Percentiles rank a stretch among this genome's conserved stretches.
Evolutionary conservation across 768 basidiomycete genomes (phyloP).

Genomic region (Paxillus ammoniavirescens): DNA sequence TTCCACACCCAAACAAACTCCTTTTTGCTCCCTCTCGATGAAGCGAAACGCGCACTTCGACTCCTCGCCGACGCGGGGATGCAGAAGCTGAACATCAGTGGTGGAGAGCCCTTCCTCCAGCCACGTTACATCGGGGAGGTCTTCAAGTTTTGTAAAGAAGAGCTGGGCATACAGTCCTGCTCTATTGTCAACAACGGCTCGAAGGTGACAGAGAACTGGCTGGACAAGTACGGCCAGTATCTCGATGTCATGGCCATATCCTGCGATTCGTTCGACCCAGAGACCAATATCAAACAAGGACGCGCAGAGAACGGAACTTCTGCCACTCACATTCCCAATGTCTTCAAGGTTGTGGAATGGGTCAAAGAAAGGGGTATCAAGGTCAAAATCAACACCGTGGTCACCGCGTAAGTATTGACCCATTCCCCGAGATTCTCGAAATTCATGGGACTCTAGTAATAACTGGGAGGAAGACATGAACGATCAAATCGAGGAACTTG

Average conservation of each 20-base stretch:
- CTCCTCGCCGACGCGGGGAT: conserved; percentile 30
- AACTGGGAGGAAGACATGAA: conserved; percentile 38
- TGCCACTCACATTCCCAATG: conserved; percentile 24
- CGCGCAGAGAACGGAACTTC: conserved; percentile 26
- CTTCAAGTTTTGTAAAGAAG: conserved; percentile 33
- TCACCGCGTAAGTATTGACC: conserved; percentile 21
- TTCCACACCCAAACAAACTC: conserved; percentile 32
- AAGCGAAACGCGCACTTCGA: conserved; percentile 29
- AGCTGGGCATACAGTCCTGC: conserved; percentile 30
- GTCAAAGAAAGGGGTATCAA: conserved; percentile 28
- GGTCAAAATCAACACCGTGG: conserved; percentile 32
- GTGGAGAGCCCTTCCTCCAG: conserved; percentile 33
- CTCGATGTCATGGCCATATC: conserved; percentile 38
- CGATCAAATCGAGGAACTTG: conserved; percentile 4
- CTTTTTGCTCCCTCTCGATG: conserved; percentile 27
- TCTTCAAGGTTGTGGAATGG: conserved; percentile 32
- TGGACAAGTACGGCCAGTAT: conserved; percentile 34
- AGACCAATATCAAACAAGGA: conserved; percentile 31
- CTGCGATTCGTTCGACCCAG: conserved; percentile 33
- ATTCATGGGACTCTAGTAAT: conserved; percentile 15
- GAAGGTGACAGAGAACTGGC: conserved; percentile 37
- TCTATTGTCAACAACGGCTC: conserved; percentile 31
- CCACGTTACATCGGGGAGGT: conserved; percentile 31
- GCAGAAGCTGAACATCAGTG: conserved; percentile 35
- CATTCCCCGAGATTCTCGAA: neutral